Conservation (phyloP, 257 asterid genomes). For the Solanum lignicaule region DNA sequence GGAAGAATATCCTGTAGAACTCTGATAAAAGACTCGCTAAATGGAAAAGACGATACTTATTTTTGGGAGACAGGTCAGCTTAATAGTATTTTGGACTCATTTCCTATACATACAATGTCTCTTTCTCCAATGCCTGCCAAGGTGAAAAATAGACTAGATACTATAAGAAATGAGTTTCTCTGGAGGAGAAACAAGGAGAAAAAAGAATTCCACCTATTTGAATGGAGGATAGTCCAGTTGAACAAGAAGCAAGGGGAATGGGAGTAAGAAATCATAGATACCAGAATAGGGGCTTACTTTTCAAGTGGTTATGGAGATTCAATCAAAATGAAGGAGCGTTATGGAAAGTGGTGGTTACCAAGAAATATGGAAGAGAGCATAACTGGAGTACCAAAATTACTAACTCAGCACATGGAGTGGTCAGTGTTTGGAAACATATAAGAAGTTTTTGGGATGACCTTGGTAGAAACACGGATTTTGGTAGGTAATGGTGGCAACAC, state of each 20-base stretch:
- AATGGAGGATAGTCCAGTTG: background rate
- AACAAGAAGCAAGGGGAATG: background rate
- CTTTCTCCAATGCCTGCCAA: background rate
- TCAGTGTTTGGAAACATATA: background rate
- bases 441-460: background rate
- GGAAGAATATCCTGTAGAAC: background rate
- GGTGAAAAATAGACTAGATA: background rate
- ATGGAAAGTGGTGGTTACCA: background rate
- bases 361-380: background rate
- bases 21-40: background rate
- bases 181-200: background rate
- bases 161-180: background rate
- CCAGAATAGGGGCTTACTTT: background rate
- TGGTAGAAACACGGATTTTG: background rate
- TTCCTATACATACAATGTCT: background rate
- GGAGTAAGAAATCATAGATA: background rate
- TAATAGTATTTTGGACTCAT: background rate
- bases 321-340: background rate
- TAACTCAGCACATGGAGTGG: background rate
- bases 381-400: background rate
- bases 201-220: background rate
- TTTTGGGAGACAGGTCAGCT: background rate
- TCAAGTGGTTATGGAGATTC: background rate
- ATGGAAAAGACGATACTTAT: background rate
- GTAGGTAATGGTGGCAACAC: background rate